These are phyloP conservation scores for Luvunga scandens DNA, from an alignment of 345 rosid species.

Conservation along the genomic window DNA sequence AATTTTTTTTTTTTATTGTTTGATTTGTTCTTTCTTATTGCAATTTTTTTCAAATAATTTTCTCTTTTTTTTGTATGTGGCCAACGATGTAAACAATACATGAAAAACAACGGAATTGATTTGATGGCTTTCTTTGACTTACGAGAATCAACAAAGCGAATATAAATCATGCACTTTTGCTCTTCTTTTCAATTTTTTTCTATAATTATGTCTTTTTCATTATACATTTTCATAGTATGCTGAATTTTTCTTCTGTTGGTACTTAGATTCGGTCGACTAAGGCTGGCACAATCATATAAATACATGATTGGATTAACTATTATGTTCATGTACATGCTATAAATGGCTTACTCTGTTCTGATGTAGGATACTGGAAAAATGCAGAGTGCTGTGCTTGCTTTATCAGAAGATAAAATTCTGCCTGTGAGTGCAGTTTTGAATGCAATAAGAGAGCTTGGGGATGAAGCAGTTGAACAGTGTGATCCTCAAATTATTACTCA, in stretches of 20 bases:
- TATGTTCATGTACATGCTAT: not conserved
- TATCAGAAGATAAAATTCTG: constrained; percentile 38
- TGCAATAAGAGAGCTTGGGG: constrained; percentile 28
- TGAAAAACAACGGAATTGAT: too few species aligned
- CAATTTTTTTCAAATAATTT: too few species aligned
- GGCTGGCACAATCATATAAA: too few species aligned
- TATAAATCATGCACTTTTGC: too few species aligned
- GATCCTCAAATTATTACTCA: constrained; percentile 47
- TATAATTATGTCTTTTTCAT: not conserved
- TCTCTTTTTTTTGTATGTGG: too few species aligned
- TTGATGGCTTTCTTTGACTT: too few species aligned
- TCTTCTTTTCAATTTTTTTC: not conserved
- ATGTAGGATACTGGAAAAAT: constrained; percentile 27
- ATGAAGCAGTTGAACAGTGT: constrained; percentile 27
- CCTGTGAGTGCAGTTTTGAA: constrained; percentile 21
- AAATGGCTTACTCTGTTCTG: not conserved
- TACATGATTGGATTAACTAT: not conserved
- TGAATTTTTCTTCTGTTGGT: not conserved
- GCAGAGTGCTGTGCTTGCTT: constrained; percentile 28
- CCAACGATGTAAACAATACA: too few species aligned
- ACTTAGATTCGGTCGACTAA: too few species aligned
- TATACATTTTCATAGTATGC: too few species aligned
- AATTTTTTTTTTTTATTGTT: too few species aligned
- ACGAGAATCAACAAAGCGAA: too few species aligned
- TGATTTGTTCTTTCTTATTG: too few species aligned